Percentiles rank a stretch among this genome's conserved stretches.
Conservation (phyloP, 768 basidiomycete species). For the Harrya chromipes region DNA sequence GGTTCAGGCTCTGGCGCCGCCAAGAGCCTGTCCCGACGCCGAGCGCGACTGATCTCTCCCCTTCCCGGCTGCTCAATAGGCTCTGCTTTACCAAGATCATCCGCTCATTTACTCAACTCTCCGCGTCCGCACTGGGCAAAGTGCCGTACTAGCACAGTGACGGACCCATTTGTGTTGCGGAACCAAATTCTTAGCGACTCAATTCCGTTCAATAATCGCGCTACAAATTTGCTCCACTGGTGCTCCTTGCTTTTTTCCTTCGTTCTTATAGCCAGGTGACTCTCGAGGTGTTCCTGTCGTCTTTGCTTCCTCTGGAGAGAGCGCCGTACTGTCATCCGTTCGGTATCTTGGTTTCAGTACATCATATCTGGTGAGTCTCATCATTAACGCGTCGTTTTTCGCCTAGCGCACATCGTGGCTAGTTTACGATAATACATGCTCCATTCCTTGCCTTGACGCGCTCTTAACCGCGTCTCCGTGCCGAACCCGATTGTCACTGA, state of each 20-base stretch:
- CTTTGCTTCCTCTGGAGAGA: constrained; percentile 22
- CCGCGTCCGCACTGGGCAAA: constrained; percentile 21
- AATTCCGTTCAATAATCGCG: constrained; percentile 36
- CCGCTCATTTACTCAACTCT: constrained; percentile 27
- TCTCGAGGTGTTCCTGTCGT: constrained; percentile 19
- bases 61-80: constrained; percentile 10
- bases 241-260: constrained; percentile 31
- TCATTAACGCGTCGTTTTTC: constrained; percentile 30
- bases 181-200: constrained; percentile 36
- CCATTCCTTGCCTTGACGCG: constrained; percentile 26
- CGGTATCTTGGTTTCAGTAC: constrained; percentile 27
- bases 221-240: constrained; percentile 32
- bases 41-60: constrained; percentile 15
- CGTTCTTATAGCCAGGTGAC: constrained; percentile 26
- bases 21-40: constrained; percentile 26
- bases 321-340: constrained; percentile 13
- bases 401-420: constrained; percentile 30
- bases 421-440: constrained; percentile 29
- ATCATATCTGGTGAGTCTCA: constrained; percentile 32
- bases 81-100: constrained; percentile 19
- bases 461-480: constrained; percentile 31
- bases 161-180: constrained; percentile 34
- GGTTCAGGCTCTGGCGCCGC: constrained; percentile 30
- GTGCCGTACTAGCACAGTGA: constrained; percentile 28
- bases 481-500: constrained; percentile 28